Percentiles rank a stretch among this genome's conserved stretches.
Evolutionary conservation across 371 early-diverging fungal genomes (phyloP).

Genomic region (Funneliformis caledonium): DNA sequence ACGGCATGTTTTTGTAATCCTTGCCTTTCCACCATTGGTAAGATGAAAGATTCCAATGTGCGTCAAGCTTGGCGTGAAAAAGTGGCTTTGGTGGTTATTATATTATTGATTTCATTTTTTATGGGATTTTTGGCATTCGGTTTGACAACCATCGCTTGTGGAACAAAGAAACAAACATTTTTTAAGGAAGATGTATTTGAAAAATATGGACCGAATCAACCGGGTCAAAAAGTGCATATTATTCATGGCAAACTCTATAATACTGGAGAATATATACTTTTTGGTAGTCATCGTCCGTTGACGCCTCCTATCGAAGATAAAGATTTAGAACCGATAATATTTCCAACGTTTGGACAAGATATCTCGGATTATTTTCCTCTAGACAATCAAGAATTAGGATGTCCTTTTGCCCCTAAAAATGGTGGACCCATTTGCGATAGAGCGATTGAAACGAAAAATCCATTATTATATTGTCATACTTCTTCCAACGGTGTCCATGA

Average conservation of each 20-base stretch:
- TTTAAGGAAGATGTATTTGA: conserved; percentile 41
- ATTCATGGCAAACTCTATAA: conserved; percentile 50
- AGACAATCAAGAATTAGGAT: conserved; percentile 30
- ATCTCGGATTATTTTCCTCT: conserved; percentile 47
- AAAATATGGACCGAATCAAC: conserved; percentile 32
- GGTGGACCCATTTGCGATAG: conserved; percentile 42
- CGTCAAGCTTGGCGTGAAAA: conserved; percentile 86
- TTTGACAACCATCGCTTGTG: conserved; percentile 56
- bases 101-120: conserved; percentile 54
- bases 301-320: conserved; percentile 33
- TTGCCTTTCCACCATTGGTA: conserved; percentile 41
- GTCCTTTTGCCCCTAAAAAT: conserved; percentile 41
- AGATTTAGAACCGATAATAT: conserved; percentile 41
- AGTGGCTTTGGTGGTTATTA: conserved; percentile 73
- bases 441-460: conserved; percentile 2
- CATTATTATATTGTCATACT: conserved; percentile 43
- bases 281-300: conserved; percentile 45
- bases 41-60: conserved; percentile 55
- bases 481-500: conserved; percentile 24
- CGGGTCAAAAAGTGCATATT: conserved; percentile 40
- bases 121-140: conserved; percentile 68
- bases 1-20: conserved; percentile 45
- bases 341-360: conserved; percentile 44
- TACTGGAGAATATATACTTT: conserved; percentile 43
- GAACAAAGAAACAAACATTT: conserved; percentile 37